phyloP scores from a whole-genome alignment of 2,329 filamentous ascomycete species.

The Penicillium sp. region DNA sequence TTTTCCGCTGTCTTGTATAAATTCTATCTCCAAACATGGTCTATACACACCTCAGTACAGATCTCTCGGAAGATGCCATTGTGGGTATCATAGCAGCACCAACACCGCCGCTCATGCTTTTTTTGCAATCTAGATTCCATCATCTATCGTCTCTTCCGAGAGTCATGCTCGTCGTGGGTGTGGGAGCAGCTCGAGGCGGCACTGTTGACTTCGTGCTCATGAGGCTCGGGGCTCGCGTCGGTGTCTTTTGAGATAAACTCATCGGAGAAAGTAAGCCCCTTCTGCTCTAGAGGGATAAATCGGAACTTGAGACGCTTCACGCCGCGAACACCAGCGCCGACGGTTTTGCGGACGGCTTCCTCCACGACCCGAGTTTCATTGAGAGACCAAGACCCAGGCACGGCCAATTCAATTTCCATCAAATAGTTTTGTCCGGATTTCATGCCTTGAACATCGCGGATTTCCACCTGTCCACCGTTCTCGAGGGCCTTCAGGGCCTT shows the following conservation, averaged over 20 bases:
- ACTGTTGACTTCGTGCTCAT: constrained; percentile 37
- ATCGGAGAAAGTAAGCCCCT: constrained; percentile 59
- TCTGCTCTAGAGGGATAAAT: constrained; percentile 66
- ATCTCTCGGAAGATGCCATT: constrained; percentile 2
- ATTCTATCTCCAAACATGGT: constrained; percentile 11
- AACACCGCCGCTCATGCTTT: constrained; percentile 5
- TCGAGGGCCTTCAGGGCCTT: constrained; percentile 54
- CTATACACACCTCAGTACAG: constrained; percentile 16
- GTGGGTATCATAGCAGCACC: constrained; percentile 16
- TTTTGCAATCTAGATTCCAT: not conserved
- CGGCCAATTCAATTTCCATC: constrained; percentile 79
- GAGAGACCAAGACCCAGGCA: constrained; percentile 71
- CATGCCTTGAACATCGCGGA: constrained; percentile 77
- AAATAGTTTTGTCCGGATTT: constrained; percentile 97
- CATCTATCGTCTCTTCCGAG: constrained; percentile 23
- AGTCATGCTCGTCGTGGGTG: constrained; percentile 13
- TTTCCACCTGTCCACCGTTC: constrained; percentile 57
- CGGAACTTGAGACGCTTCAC: constrained; percentile 77
- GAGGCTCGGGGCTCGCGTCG: constrained; percentile 54
- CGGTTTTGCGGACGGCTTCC: constrained; percentile 62
- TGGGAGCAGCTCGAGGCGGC: constrained; percentile 19
- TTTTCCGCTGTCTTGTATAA: not conserved
- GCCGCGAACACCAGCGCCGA: constrained; percentile 74
- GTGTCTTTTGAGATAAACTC: constrained; percentile 68
- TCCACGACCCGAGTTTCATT: constrained; percentile 65